These are phyloP conservation scores for Wilcoxina mikolae DNA, from an alignment of 495 filamentous ascomycete genomes.

Conservation along the genomic window DNA sequence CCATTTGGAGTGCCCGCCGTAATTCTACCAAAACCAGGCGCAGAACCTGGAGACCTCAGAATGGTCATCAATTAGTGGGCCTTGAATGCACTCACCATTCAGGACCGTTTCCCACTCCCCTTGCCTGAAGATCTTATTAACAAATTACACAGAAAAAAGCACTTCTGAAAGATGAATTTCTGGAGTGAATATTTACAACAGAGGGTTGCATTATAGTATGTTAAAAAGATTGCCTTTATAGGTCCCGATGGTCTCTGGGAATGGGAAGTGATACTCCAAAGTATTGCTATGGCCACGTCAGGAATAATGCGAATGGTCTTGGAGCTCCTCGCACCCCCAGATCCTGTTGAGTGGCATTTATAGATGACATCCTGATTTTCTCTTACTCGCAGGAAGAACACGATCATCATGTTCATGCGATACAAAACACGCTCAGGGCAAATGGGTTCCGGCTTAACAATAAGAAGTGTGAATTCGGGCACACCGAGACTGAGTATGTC, in stretches of 20 bases:
- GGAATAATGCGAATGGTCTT: background rate
- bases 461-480: background rate
- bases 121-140: slow-evolving; percentile 34
- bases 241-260: background rate
- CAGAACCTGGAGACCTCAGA: slow-evolving; percentile 17
- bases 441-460: background rate
- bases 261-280: background rate
- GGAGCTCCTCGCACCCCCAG: background rate
- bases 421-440: background rate
- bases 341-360: too few species aligned
- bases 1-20: too few species aligned
- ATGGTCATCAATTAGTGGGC: slow-evolving; percentile 36
- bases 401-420: background rate
- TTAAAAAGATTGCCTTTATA: background rate
- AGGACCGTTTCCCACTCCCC: slow-evolving; percentile 35
- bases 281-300: background rate
- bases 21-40: too few species aligned
- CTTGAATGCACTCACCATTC: slow-evolving; percentile 33
- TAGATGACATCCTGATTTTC: too few species aligned
- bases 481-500: background rate
- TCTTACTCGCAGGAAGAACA: background rate
- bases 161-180: slow-evolving; percentile 36
- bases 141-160: slow-evolving; percentile 23
- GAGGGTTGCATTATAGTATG: background rate
- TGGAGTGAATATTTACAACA: background rate